Evolutionary conservation across 768 basidiomycete genomes (phyloP), one percentile per base, ranked within the genome.

Genomic region (Leccinum disarticulatum): DNA sequence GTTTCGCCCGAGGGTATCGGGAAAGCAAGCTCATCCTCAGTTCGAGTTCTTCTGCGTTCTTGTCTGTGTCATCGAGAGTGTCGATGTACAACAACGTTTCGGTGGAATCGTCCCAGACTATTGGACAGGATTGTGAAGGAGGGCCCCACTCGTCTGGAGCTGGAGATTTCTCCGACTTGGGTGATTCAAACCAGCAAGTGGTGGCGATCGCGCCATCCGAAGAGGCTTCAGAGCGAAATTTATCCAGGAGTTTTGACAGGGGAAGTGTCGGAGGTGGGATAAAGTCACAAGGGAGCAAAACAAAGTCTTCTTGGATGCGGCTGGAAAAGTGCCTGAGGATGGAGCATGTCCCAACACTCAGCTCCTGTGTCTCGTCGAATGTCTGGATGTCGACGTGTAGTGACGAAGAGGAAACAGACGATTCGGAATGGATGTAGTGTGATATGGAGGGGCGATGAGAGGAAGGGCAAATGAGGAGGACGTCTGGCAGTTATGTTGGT

Each of bases 271-370:
- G 77, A 0, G 94, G 88, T 9, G 94, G 87, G 25, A 94, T 81
- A 53, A 97, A 91, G 72, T 98, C 95, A 69, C 94, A 97, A 7
- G 95, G 90, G 2, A 98, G 81, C 25, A 98, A 74, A 43, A 97
- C 83, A 72, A 97, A 95, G 73, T 97, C 95, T 60, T 85, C 85
- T 62, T 82, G 80, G 62, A 95, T 94, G 52, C 87, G 86, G 52
- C 70, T 76, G 10, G 90, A 81, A 72, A 95, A 92, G 68, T 93
- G 85, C 54, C 85, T 83, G 59, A 96, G 80, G 27, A 95, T 79
- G 22, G 84, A 79, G 62, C 88, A 90, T 3, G 91, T 93, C 47
- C 91, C 92, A 7, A 81, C 79, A 56, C 80, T 79, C 17, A 81
- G 76, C 43, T 88, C 87, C 27, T 80, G 82, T 6, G 87, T 83